Conservation (phyloP, 768 basidiomycete species). For the Coprinellus micaceus region DNA sequence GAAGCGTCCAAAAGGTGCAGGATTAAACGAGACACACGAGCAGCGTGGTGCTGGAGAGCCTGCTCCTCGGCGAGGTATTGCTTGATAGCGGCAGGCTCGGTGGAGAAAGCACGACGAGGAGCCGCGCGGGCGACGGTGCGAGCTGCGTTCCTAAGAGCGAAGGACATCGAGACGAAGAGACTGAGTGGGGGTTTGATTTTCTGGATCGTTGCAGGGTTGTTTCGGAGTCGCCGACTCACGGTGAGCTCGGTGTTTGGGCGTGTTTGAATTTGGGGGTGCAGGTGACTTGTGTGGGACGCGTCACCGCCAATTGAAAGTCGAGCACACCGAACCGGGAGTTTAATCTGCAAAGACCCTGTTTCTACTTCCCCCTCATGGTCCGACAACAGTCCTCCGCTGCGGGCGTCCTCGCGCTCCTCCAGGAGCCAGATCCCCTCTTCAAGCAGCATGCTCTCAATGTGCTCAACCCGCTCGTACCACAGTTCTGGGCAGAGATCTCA, state of each 20-base stretch:
- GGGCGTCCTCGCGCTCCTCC: slow-evolving; percentile 87
- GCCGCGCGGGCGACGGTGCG: slow-evolving; percentile 46
- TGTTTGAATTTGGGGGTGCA: slow-evolving; percentile 25
- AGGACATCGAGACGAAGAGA: slow-evolving; percentile 42
- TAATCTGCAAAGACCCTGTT: slow-evolving; percentile 14
- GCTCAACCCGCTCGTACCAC: slow-evolving; percentile 79
- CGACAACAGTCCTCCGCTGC: slow-evolving; percentile 79
- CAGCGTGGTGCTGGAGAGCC: slow-evolving; percentile 63
- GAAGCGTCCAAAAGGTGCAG: slow-evolving; percentile 5
- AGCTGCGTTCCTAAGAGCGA: slow-evolving; percentile 45
- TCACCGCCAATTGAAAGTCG: slow-evolving; percentile 32
- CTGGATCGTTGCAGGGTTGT: slow-evolving; percentile 25
- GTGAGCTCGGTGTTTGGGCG: slow-evolving; percentile 22
- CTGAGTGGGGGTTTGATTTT: slow-evolving; percentile 11
- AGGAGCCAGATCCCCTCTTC: slow-evolving; percentile 82
- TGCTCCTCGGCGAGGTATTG: slow-evolving; percentile 50
- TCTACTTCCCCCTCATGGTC: slow-evolving; percentile 47
- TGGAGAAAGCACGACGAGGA: slow-evolving; percentile 31
- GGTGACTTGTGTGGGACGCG: slow-evolving; percentile 32
- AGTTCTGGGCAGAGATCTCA: slow-evolving; percentile 99
- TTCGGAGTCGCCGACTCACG: slow-evolving; percentile 27
- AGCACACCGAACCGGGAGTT: slow-evolving; percentile 1
- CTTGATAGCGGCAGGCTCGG: slow-evolving; percentile 33
- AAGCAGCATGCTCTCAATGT: slow-evolving; percentile 88
- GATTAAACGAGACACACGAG: slow-evolving; percentile 36